Evolutionary conservation across 2,329 filamentous ascomycete species (phyloP), one percentile per base, ranked within the genome.

Genomic region (Hypocreales sp.): DNA sequence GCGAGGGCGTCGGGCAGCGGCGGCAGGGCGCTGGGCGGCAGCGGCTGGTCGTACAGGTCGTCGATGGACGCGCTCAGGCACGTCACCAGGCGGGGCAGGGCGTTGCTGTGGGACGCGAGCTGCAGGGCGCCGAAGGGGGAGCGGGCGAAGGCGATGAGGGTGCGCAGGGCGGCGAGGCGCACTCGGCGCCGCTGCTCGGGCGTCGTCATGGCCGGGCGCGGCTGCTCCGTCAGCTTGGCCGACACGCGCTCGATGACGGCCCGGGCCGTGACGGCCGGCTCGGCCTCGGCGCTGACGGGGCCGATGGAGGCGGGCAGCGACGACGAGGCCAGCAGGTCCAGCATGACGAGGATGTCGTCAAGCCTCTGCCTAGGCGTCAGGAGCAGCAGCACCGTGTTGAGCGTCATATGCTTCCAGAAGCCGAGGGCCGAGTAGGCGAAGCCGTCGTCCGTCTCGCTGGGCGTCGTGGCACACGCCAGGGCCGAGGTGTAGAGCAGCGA

Each of bases 71-170:
- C 55, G 27, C 56, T 59, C 10, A 71, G 47, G 4, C 79, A 71
- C 15, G 72, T 68, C 15, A 92, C 74, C 0, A 93, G 56, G 4
- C 81, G 70, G 1, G 80, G 82, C 11, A 92, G 69, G 9, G 73
- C 72, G 22, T 66, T 68, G 4, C 67, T 64, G 46, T 90, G 79
- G 5, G 58, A 55, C 0, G 77, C 78, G 7, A 94, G 62, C 24
- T 79, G 67, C 15, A 60, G 46, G 2, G 67, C 64, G 7, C 77
- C 77, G 40, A 79, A 70, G 0, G 63, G 52, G n/a, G 68, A 68
- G 5, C 60, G 55, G 2, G 70, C 66, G 44, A 84, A 75, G 2
- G 64, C 57, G n/a, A 63, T 56, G 10, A 77, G 51, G 2, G 71
- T 62, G 24, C 60, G 58, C 22, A 77, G 41, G 8, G 64, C 46